These are phyloP conservation scores for Keithomyces neogunnii DNA, from an alignment of 2,329 filamentous ascomycete genomes.

Conservation along the genomic window DNA sequence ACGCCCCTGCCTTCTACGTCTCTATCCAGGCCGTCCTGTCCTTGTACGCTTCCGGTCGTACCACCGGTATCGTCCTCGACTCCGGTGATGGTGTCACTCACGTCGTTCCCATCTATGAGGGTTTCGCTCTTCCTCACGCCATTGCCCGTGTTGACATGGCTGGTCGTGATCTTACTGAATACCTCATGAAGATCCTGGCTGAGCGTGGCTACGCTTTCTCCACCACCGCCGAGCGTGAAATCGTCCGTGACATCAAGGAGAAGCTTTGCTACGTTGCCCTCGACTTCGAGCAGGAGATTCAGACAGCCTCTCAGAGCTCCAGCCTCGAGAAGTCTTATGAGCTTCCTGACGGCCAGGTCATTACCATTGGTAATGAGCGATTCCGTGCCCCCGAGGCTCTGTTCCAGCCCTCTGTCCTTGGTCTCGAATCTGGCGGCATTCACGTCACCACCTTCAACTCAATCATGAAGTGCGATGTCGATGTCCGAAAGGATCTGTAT, in stretches of 20 bases:
- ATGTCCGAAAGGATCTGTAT: conserved; percentile 99
- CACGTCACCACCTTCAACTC: conserved; percentile 99
- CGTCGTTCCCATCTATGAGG: conserved; percentile 99
- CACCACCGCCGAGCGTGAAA: conserved; percentile 99
- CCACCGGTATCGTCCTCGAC: conserved; percentile 99
- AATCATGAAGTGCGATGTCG: conserved; percentile 99
- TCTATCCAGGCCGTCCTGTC: conserved; percentile 99
- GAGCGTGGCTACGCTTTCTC: conserved; percentile 99
- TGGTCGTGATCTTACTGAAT: conserved; percentile 98
- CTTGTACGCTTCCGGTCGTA: conserved; percentile 99
- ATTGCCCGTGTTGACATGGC: conserved; percentile 99
- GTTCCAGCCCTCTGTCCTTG: conserved; percentile 97
- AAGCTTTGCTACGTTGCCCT: conserved; percentile 99
- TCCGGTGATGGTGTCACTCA: conserved; percentile 99
- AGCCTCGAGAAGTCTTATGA: conserved; percentile 99
- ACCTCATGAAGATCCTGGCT: conserved; percentile 99
- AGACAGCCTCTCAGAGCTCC: conserved; percentile 98
- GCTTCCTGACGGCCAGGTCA: conserved; percentile 98
- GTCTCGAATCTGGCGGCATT: conserved; percentile 97
- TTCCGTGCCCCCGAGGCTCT: conserved; percentile 99
- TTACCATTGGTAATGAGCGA: conserved; percentile 99
- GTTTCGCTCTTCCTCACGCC: conserved; percentile 99
- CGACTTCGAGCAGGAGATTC: conserved; percentile 99
- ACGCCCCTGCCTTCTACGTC: conserved; percentile 99
- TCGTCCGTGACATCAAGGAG: conserved; percentile 99